Percentiles rank a stretch among this genome's conserved stretches.
Conservation (phyloP, 441 rosid genomes). For the Erodium trifolium region DNA sequence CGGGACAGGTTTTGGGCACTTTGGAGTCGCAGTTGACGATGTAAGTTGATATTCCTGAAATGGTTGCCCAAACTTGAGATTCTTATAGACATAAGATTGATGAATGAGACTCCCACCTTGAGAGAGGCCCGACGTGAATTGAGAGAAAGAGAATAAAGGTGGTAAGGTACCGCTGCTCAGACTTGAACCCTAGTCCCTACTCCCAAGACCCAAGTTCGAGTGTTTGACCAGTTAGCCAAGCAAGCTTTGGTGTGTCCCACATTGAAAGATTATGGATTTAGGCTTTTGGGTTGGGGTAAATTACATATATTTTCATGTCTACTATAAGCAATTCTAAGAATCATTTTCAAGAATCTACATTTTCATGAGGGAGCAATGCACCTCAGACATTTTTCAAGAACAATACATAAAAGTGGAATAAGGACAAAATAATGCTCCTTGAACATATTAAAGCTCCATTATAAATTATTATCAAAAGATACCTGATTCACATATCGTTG, state of each 20-base stretch:
- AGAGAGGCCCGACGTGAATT: too few species aligned
- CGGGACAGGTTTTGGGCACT: slow-evolving; percentile 87
- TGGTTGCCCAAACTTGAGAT: background rate
- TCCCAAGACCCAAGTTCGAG: too few species aligned
- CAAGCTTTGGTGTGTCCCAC: too few species aligned
- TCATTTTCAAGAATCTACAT: too few species aligned
- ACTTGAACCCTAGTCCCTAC: too few species aligned
- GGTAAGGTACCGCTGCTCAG: too few species aligned
- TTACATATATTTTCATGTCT: background rate
- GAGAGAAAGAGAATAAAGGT: too few species aligned
- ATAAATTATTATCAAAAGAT: background rate
- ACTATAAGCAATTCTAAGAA: background rate
- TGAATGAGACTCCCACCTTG: too few species aligned
- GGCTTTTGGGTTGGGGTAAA: background rate
- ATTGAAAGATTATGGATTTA: too few species aligned
- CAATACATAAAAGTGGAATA: too few species aligned
- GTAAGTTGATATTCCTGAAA: slow-evolving; percentile 36
- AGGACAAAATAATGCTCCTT: background rate
- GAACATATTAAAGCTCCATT: background rate
- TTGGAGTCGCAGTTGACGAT: slow-evolving; percentile 80
- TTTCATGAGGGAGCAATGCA: background rate
- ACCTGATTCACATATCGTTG: background rate
- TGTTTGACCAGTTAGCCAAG: too few species aligned
- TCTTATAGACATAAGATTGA: too few species aligned
- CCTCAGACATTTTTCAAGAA: background rate